Base-by-base conservation (phyloP, 2,329 filamentous ascomycete species). In the Emergomyces orientalis region DNA sequence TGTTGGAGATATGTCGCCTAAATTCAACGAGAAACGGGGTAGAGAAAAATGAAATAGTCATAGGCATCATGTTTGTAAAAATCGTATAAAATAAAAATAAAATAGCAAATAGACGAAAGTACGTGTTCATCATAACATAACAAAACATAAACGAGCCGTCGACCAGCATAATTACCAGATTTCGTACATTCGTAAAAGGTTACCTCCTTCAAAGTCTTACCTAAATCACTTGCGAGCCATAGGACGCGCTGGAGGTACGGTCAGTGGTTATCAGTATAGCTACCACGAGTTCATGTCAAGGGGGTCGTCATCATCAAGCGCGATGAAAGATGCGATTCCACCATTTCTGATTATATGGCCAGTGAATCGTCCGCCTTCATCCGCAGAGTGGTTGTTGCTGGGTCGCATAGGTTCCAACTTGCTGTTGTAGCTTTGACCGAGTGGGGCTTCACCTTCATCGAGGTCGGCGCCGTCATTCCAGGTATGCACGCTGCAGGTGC, bases 401-500 rank as follows among this genome's bases (percentile, higher is more conserved):
- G 32, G 57, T 30, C 22, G 27, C 19, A 63, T 8, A 30, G 56
- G 49, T 41, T 55, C 55, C 14, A 68, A 54, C 27, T 62, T 51
- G 30, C 62, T 62, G 43, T 66, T 62, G 57, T 63, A 68, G 39
- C 59, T 65, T 37, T 56, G 47, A 3, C 62, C 63, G 30, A 63
- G 41, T 3, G 60, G 57, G 37, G 63, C 59, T 39, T 63, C 62
- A 14, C 63, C 65, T 56, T 65, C 65, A 49, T 66, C 65, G 9
- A 63, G 43, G 2, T 47, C 55, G 9, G 47, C 61, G 70, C 62
- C 63, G 67, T 91, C 87, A 65, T 91, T 91, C 81, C 87, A 94
- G 1, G 84, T 85, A 72, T 96, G 91, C 22, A 93, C 74, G 0
- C 88, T 88, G 66, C 89, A 91, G 1, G 90, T 93, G 14, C 89